Evolutionary conservation across 176 grass and related monocot genomes (phyloP).

Genomic region (Raddia distichophylla): DNA sequence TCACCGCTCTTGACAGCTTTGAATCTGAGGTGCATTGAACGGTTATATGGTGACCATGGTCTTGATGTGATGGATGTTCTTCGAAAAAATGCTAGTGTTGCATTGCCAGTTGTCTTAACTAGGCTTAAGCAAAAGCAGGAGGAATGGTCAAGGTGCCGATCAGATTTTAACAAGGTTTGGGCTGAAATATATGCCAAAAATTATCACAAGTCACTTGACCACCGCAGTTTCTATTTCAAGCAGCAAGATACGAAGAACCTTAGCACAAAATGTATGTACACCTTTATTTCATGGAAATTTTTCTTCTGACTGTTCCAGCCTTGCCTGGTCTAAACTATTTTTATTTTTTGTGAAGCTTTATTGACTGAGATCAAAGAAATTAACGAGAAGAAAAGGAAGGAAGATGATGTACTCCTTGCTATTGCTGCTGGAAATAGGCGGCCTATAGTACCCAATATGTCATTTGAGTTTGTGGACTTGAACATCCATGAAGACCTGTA

Average conservation of each 20-base stretch:
- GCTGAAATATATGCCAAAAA: constrained; percentile 97
- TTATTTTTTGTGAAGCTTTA: constrained; percentile 72
- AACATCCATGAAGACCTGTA: constrained; percentile 88
- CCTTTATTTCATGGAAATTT: constrained; percentile 19
- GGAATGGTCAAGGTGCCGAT: constrained; percentile 88
- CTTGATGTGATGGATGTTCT: constrained; percentile 97
- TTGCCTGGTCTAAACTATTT: constrained; percentile 43
- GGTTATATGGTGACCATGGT: constrained; percentile 95
- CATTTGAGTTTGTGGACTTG: constrained; percentile 72
- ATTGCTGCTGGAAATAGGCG: constrained; percentile 87
- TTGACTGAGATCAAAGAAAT: constrained; percentile 99
- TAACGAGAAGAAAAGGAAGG: constrained; percentile 96
- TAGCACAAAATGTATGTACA: constrained; percentile 77
- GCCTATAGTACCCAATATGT: constrained; percentile 89
- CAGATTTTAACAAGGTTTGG: constrained; percentile 98
- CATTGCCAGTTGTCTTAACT: constrained; percentile 80
- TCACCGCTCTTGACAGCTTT: constrained; percentile 54
- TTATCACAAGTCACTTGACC: constrained; percentile 98
- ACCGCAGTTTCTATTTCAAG: constrained; percentile 99
- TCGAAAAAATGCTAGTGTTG: constrained; percentile 74
- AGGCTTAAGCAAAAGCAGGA: constrained; percentile 95
- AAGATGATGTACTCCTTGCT: constrained; percentile 88
- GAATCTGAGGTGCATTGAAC: constrained; percentile 87
- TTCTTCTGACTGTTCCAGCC: constrained; percentile 34
- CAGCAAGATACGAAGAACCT: constrained; percentile 98